Evolutionary conservation across 768 basidiomycete species (phyloP).

Genomic region (Suillus plorans): DNA sequence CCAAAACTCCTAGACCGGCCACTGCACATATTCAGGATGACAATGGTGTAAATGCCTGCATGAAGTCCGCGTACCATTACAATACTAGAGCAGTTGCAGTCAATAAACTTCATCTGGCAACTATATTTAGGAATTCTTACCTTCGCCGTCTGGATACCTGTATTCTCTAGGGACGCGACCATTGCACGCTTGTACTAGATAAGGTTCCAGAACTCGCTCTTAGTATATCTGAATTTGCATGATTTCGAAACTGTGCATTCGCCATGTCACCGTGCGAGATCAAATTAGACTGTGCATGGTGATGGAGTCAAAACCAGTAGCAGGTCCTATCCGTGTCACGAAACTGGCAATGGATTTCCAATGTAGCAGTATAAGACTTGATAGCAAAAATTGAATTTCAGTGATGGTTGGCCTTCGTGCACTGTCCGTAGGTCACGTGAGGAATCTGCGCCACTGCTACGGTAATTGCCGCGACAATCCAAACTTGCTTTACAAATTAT

Average conservation of each 20-base stretch:
- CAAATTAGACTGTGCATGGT: background rate
- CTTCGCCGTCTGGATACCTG: background rate
- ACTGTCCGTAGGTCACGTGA: too few relatives aligned
- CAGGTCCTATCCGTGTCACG: background rate
- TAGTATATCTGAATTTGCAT: background rate
- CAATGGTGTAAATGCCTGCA: background rate
- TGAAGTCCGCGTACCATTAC: background rate
- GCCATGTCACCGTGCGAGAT: background rate
- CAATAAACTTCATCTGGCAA: background rate
- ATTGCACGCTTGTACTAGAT: background rate
- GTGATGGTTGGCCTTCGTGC: too few relatives aligned
- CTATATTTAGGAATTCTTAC: background rate
- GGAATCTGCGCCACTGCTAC: too few relatives aligned
- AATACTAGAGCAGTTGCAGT: background rate
- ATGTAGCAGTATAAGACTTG: too few relatives aligned
- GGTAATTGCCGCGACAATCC: too few relatives aligned
- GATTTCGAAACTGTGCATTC: background rate
- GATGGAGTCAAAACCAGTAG: background rate
- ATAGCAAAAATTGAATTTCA: too few relatives aligned
- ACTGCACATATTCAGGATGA: background rate
- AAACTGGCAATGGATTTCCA: background rate
- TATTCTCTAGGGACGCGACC: background rate
- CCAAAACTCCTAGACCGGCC: slow-evolving; percentile 2
- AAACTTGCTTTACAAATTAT: too few relatives aligned
- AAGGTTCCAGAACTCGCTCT: background rate